phyloP scores from a whole-genome alignment of 805 yeast species.

The Yarrowia osloensis region DNA sequence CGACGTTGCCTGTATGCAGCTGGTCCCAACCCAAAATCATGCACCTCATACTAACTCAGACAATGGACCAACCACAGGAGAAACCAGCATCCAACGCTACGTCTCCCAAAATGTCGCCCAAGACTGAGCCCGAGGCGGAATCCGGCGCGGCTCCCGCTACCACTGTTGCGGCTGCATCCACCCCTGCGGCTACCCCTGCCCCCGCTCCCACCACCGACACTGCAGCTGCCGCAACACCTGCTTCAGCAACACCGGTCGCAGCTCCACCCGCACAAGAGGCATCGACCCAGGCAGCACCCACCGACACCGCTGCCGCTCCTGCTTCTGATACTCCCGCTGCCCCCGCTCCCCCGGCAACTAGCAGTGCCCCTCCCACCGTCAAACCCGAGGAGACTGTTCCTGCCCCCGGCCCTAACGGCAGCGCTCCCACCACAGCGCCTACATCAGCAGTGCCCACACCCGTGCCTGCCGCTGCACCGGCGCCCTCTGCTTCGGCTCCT shows the following conservation, averaged over 20 bases:
- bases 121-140: slow-evolving; percentile 33
- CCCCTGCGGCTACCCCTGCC: neutral
- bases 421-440: neutral
- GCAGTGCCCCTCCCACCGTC: neutral
- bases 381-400: slow-evolving; percentile 17
- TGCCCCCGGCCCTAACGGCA: neutral
- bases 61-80: slow-evolving; percentile 29
- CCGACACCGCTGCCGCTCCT: neutral
- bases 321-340: neutral
- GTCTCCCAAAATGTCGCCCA: slow-evolving; percentile 32
- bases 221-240: neutral
- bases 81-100: slow-evolving; percentile 17
- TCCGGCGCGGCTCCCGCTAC: slow-evolving; percentile 2
- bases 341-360: neutral
- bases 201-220: neutral
- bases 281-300: neutral
- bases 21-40: slow-evolving; percentile 14
- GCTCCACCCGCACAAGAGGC: neutral
- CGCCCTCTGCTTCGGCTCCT: neutral
- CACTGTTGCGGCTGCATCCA: neutral
- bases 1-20: slow-evolving; percentile 17
- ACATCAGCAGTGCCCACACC: neutral
- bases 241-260: slow-evolving; percentile 3
- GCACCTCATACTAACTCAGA: slow-evolving; percentile 28
- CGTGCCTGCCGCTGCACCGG: neutral